Evolutionary conservation across 2,329 filamentous ascomycete species (phyloP).

Genomic region (Purpureocillium lavendulum): DNA sequence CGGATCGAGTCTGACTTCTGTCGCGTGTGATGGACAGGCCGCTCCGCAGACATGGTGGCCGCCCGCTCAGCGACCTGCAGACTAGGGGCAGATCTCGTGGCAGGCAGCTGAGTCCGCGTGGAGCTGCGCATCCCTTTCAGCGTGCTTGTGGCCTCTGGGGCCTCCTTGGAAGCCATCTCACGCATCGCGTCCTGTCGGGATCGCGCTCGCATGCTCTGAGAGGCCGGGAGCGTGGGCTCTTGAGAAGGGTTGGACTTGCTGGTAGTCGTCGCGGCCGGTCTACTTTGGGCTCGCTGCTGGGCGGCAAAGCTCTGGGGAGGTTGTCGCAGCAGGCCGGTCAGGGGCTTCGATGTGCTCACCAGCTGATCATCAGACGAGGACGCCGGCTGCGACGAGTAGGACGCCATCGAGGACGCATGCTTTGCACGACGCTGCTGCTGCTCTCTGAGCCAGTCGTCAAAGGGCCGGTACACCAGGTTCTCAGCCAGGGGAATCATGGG

Average conservation of each 20-base stretch:
- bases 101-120: constrained; percentile 17
- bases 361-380: constrained; percentile 24
- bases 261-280: constrained; percentile 23
- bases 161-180: constrained; percentile 14
- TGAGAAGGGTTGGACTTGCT: constrained; percentile 15
- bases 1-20: constrained; percentile 22
- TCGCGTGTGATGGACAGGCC: constrained; percentile 14
- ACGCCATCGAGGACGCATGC: constrained; percentile 19
- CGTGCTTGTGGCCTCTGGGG: constrained; percentile 12
- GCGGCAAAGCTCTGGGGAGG: constrained; percentile 59
- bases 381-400: constrained; percentile 14
- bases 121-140: constrained; percentile 16
- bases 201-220: constrained; percentile 21
- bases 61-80: constrained; percentile 21
- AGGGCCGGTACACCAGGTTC: constrained; percentile 56
- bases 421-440: constrained; percentile 31
- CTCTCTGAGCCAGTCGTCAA: constrained; percentile 52
- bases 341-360: constrained; percentile 22
- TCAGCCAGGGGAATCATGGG: constrained; percentile 54
- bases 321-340: constrained; percentile 38
- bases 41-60: constrained; percentile 16
- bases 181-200: constrained; percentile 17
- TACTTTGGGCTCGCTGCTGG: constrained; percentile 52
- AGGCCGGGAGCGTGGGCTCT: constrained; percentile 14
- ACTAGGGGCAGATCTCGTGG: constrained; percentile 16